phyloP scores from a whole-genome alignment of 371 early-diverging fungal genomes.

The Mitosporidium daphniae region DNA sequence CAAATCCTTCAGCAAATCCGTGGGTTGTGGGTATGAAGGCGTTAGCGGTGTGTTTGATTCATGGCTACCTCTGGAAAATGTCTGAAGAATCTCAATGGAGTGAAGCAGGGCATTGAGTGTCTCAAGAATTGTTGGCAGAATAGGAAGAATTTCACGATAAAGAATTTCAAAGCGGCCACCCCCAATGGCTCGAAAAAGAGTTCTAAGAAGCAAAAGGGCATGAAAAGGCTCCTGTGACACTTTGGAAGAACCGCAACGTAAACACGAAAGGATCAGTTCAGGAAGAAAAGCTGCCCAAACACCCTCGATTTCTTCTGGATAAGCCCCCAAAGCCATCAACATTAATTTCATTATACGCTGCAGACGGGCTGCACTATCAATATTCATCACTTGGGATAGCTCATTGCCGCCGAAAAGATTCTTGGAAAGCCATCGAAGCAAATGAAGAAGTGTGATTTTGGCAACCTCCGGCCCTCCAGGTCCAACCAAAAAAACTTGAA shows the following conservation, averaged over 20 bases:
- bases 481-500: too few relatives aligned
- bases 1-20: slow-evolving; percentile 44
- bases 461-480: too few relatives aligned
- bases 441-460: too few relatives aligned
- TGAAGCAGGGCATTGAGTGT: slow-evolving; percentile 40
- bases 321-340: slow-evolving; percentile 59
- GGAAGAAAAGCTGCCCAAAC: slow-evolving; percentile 55
- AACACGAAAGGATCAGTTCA: slow-evolving; percentile 42
- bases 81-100: too few relatives aligned
- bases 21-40: slow-evolving; percentile 32
- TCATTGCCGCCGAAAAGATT: too few relatives aligned
- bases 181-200: slow-evolving; percentile 55
- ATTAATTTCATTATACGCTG: slow-evolving; percentile 55
- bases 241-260: too few relatives aligned
- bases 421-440: too few relatives aligned
- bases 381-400: too few relatives aligned
- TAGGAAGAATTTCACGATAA: slow-evolving; percentile 60
- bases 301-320: slow-evolving; percentile 53
- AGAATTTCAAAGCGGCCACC: slow-evolving; percentile 27
- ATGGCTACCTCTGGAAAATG: too few relatives aligned
- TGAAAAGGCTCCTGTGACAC: slow-evolving; percentile 45
- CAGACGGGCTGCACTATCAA: slow-evolving; percentile 40
- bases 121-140: slow-evolving; percentile 51
- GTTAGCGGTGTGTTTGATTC: too few relatives aligned
- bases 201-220: slow-evolving; percentile 51